These are phyloP conservation scores for Hypericum androsaemum DNA, from an alignment of 345 rosid genomes.

Conservation along the genomic window DNA sequence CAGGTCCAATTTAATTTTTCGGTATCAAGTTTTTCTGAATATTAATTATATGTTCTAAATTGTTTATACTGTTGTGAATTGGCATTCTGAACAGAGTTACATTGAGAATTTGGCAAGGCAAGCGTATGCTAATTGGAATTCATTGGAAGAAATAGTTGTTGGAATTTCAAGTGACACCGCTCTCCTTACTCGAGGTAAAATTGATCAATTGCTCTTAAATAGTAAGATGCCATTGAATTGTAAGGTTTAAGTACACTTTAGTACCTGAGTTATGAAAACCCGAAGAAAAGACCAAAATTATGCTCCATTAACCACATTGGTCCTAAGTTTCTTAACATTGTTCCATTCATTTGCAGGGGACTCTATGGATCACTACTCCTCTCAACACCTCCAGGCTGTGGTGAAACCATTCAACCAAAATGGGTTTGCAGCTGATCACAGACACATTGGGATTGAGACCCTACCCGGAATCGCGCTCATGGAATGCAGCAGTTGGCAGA, in stretches of 20 bases:
- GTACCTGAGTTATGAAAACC: neutral
- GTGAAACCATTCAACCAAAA: conserved; percentile 23
- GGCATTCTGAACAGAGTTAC: conserved; percentile 24
- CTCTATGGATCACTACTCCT: conserved; percentile 25
- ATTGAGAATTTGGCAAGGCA: conserved; percentile 41
- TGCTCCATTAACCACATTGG: neutral
- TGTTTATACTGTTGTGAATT: neutral
- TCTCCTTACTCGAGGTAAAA: conserved; percentile 47
- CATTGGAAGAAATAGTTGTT: conserved; percentile 35
- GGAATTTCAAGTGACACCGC: conserved; percentile 29
- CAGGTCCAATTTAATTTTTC: neutral
- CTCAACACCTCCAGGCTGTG: conserved; percentile 22
- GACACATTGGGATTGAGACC: conserved; percentile 15
- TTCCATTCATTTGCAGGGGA: conserved; percentile 20
- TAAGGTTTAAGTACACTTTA: neutral
- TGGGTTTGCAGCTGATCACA: conserved; percentile 13
- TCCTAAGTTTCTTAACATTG: conserved; percentile 21
- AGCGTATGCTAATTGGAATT: conserved; percentile 46
- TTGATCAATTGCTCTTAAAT: neutral
- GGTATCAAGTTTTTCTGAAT: neutral
- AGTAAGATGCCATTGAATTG: no score
- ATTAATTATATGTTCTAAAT: neutral
- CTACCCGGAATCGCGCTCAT: conserved; percentile 8
- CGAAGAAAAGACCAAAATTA: neutral
- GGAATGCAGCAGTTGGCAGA: conserved; percentile 21